Base-by-base conservation (phyloP, 305 asterid genomes). In the Andrographis paniculata region DNA sequence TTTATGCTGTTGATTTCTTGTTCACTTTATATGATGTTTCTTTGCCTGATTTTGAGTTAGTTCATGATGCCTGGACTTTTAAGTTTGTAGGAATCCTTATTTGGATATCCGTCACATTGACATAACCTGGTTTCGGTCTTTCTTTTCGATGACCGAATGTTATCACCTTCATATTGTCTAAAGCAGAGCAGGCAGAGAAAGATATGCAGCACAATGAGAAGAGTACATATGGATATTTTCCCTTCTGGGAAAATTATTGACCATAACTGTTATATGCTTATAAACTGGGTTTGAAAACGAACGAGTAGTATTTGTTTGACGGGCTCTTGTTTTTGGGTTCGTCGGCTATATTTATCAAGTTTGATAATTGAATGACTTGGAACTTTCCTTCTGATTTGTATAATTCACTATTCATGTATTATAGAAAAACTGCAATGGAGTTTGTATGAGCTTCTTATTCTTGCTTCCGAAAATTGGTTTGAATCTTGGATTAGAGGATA, bases 21-120 rank as follows among this genome's bases (percentile, higher is more conserved):
- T 52, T 21, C 12, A 13, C 36, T 54, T 42, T 31, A 16, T 45
- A 23, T 42, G 48, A 31, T 18, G 50, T 45, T 7, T 1, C 6
- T 43, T 38, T 38, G 20, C 28, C 50, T 35, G 64, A 35, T 42
- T 48, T 45, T 50, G 39, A 13, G 30, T 48, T 68, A 24, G 39
- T 35, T 42, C 36, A 17, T 37, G 16, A 63, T 28, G 17, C 24
- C 21, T 15, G 33, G 36, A 22, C 63, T 23, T 59, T 36, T 20
- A 62, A 22, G 33, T 50, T 37, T 20, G 53, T 21, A 52, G 28
- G 21, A 56, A 42, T 13, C 17, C 11, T 64, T 9, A 24, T 17
- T 45, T 43, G 72, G 61, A 31, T 47, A 52, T 30, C 21, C 28
- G 23, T 53, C 31, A 23, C 50, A 43, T 37, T 14, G 50, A 18